phyloP scores from a whole-genome alignment of 2,329 filamentous ascomycete species.

The Fusarium luffae region DNA sequence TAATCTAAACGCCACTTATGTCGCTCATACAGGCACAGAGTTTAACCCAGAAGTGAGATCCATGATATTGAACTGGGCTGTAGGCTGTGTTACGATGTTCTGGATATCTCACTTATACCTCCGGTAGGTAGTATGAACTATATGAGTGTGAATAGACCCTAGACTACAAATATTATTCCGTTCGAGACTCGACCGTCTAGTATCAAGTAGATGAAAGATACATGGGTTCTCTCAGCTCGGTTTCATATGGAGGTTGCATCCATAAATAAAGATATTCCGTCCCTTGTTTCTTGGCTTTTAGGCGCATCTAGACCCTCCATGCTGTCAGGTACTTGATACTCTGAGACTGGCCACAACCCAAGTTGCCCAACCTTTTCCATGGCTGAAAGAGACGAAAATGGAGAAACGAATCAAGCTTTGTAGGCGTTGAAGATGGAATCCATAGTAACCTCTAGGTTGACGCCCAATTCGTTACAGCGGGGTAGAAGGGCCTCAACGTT shows the following conservation, averaged over 20 bases:
- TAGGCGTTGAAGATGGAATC: not conserved
- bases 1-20: constrained; percentile 33
- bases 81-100: not conserved
- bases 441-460: constrained; percentile 9
- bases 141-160: not conserved
- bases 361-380: constrained; percentile 5
- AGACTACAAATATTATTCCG: not conserved
- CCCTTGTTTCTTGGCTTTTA: constrained; percentile 17
- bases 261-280: not conserved
- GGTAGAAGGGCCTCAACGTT: constrained; percentile 26
- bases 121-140: not conserved
- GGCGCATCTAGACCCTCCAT: constrained; percentile 25
- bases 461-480: constrained; percentile 24
- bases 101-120: not conserved
- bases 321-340: constrained; percentile 11
- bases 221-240: constrained; percentile 1
- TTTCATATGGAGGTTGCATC: constrained; percentile 16
- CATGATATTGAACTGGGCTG: not conserved
- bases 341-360: constrained; percentile 6
- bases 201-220: constrained; percentile 8
- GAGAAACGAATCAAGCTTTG: constrained; percentile 1
- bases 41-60: constrained; percentile 2
- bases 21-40: constrained; percentile 22
- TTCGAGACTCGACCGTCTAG: not conserved
- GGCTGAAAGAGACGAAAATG: constrained; percentile 5